Evolutionary conservation across 2,329 filamentous ascomycete species (phyloP), one percentile per base, ranked within the genome.

Genomic region (Cladosporium oxysporum): DNA sequence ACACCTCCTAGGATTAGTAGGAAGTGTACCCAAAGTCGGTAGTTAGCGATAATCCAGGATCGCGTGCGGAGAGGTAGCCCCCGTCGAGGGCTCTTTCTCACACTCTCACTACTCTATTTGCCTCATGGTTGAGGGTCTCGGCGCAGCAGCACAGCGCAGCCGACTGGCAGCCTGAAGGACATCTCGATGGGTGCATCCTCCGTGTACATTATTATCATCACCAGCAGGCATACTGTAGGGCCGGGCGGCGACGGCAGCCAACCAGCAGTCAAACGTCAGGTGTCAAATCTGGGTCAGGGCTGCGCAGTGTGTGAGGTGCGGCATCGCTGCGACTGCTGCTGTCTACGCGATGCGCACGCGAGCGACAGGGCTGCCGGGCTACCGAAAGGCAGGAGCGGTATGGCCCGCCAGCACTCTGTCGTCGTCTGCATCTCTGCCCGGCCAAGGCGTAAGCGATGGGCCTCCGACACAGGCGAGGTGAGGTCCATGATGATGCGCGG

Each of bases 341-440:
- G 60, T 63, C 60, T 63, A 63, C 60, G 60, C 60, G 60, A 63
- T 55, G 60, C 60, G 55, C 60, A 63, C 60, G 60, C 60, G 50
- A 63, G 49, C 50, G 31, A 37, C 59, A 53, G 35, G 29, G 44
- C 52, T 44, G 59, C 31, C 31, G 59, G 59, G 58, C 57, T 58
- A 41, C 57, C 57, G 35, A 28, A 5, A n/a, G 41, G 16, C 58
- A 44, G 58, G 37, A 18, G 41, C 21, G 58, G 26, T 29, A 33
- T 47, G 14, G 50, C 18, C 50, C 50, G 50, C 50, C 50, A 28
- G 50, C 29, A 29, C 50, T 16, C 26, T 44, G 6, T 8, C 5
- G 37, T 44, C 37, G 37, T 44, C 37, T 53, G 50, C 52, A 28
- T 57, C 18, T 33, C 10, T 31, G 26, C 16, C 29, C 29, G 28